Base-by-base conservation (phyloP, 2,329 filamentous ascomycete genomes). In the Fusarium nurragi region DNA sequence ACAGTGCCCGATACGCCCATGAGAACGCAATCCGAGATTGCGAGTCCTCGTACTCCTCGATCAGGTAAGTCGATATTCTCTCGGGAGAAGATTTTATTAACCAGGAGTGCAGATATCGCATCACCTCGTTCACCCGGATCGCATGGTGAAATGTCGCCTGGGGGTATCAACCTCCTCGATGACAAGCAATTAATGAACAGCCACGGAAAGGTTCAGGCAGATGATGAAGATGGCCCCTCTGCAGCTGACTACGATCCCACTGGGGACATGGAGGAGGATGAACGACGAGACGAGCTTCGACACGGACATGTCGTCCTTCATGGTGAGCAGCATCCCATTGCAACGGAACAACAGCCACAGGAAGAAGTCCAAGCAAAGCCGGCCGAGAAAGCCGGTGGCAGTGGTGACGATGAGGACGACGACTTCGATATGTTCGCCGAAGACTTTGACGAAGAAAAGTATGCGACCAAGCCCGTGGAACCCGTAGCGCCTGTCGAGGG, bases 201-300 rank as follows among this genome's bases (percentile, higher is more conserved):
- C 6, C 83, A 87, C 69, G 81, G 79, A 32, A 77, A 80, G 63
- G 70, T 70, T 38, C 78, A 79, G 45, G 61, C 64, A 16, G 66
- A 73, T 12, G 80, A 82, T 3, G 85, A 87, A 64, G 90, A 95
- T 71, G 92, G 90, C 8, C 91, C 92, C 7, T 97, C 93, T n/a
- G 94, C 94, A 41, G 93, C 93, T 58, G 92, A 97, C 76, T 97
- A 97, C 75, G 92, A 97, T 73, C 94, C 94, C 2, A 95, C 89
- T 2, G 83, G 89, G 68, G 94, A 97, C 74, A 95, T 94, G 91
- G 84, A 90, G 75, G 92, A 96, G 76, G 93, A 97, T 69, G 87
- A 88, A 71, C 83, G 87, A 58, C 87, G 90, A 54, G 88, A 91
- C 71, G 88, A 89, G 66, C 83, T 87, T 69, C 85, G 88, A 58